Evolutionary conservation across 257 asterid genomes (phyloP).

Genomic region (Nicotiana attenuata): DNA sequence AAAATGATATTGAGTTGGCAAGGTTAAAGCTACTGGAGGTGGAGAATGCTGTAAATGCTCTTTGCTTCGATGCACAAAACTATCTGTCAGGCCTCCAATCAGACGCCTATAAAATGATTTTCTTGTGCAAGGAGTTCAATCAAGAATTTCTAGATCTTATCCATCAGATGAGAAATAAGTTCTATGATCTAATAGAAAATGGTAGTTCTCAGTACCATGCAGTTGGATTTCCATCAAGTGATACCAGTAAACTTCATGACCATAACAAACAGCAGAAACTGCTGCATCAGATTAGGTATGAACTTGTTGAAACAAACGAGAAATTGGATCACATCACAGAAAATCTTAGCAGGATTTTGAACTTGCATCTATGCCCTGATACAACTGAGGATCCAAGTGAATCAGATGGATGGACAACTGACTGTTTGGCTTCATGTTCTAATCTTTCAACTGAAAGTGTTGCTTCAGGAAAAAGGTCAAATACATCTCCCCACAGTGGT

Average conservation of each 20-base stretch:
- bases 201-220: conserved; percentile 12
- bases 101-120: conserved; percentile 24
- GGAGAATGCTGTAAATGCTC: conserved; percentile 20
- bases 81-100: conserved; percentile 24
- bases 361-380: conserved; percentile 10
- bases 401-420: conserved; percentile 28
- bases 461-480: conserved; percentile 19
- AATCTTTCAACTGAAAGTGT: conserved; percentile 29
- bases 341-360: conserved; percentile 22
- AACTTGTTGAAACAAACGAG: conserved; percentile 33
- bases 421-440: conserved; percentile 32
- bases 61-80: conserved; percentile 27
- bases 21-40: conserved; percentile 24
- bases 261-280: conserved; percentile 24
- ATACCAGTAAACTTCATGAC: conserved; percentile 6
- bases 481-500: conserved; percentile 11
- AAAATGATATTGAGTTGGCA: conserved; percentile 25
- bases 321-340: conserved; percentile 27
- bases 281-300: conserved; percentile 30
- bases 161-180: conserved; percentile 23
- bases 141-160: conserved; percentile 26
- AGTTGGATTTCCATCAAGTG: conserved; percentile 14
- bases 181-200: conserved; percentile 21
- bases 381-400: conserved; percentile 20
- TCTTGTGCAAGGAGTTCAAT: conserved; percentile 25